Conservation (phyloP, 352 stramenopile species). For the Globisporangium spinosum region DNA sequence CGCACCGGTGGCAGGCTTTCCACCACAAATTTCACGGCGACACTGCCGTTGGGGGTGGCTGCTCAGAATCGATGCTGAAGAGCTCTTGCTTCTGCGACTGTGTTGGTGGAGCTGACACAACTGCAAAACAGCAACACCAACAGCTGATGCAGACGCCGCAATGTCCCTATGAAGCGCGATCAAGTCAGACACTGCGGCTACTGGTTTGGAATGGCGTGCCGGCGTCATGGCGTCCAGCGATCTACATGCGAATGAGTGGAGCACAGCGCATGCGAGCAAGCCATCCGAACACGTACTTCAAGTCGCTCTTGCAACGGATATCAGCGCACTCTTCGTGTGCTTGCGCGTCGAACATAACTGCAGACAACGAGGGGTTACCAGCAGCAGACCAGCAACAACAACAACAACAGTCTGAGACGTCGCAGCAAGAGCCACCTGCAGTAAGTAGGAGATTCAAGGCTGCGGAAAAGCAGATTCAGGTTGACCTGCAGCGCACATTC, state of each 20-base stretch:
- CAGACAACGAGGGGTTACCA: neutral
- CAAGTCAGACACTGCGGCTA: conserved; percentile 17
- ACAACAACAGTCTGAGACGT: neutral
- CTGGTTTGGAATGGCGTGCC: conserved; percentile 58
- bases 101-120: neutral
- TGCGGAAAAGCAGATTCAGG: conserved; percentile 49
- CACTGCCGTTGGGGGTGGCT: neutral
- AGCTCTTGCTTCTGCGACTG: neutral
- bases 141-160: neutral
- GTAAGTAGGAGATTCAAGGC: conserved; percentile 26
- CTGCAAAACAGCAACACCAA: neutral
- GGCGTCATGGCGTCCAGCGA: conserved; percentile 26
- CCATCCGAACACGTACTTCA: conserved; percentile 35
- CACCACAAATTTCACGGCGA: conserved; percentile 6
- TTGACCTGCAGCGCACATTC: conserved; percentile 71
- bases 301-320: conserved; percentile 20
- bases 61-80: neutral
- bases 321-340: neutral
- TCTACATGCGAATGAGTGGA: conserved; percentile 53
- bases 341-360: neutral
- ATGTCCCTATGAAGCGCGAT: conserved; percentile 13
- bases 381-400: conserved; percentile 9
- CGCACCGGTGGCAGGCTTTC: conserved; percentile 28
- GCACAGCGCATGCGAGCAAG: conserved; percentile 19
- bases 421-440: neutral